Evolutionary conservation across 2,329 filamentous ascomycete genomes (phyloP).

Genomic region (Raffaelea albimanens): DNA sequence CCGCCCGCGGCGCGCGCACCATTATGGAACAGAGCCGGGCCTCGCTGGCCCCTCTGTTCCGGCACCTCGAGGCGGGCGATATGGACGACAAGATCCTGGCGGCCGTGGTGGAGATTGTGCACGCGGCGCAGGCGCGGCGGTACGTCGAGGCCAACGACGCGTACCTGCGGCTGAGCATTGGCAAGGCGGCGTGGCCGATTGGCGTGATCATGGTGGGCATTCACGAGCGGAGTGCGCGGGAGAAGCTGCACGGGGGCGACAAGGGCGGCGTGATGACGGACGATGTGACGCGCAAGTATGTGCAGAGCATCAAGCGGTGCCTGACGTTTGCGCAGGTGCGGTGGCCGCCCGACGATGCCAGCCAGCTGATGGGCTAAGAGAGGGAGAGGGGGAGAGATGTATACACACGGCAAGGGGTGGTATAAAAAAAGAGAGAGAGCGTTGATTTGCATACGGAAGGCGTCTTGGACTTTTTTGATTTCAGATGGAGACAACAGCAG

Average conservation of each 20-base stretch:
- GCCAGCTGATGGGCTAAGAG: conserved; percentile 82
- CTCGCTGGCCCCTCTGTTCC: conserved; percentile 83
- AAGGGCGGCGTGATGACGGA: conserved; percentile 96
- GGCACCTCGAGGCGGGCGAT: conserved; percentile 74
- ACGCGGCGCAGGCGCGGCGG: conserved; percentile 76
- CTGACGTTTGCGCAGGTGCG: conserved; percentile 93
- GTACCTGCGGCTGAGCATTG: conserved; percentile 86
- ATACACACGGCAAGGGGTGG: too few species aligned
- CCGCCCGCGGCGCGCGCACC: conserved; percentile 67
- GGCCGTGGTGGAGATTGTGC: conserved; percentile 84
- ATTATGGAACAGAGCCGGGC: conserved; percentile 82
- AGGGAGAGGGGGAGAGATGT: not conserved
- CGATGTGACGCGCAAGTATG: conserved; percentile 86
- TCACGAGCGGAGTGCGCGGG: conserved; percentile 88
- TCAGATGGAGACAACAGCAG: too few species aligned
- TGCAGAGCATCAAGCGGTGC: conserved; percentile 96
- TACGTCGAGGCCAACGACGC: conserved; percentile 97
- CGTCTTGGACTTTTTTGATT: too few species aligned
- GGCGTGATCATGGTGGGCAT: conserved; percentile 99
- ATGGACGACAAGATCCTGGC: conserved; percentile 70
- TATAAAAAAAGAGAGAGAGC: too few species aligned
- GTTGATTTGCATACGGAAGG: too few species aligned
- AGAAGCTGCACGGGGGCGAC: conserved; percentile 83
- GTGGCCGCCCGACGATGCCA: conserved; percentile 87
- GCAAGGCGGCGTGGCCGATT: conserved; percentile 96